Evolutionary conservation across 1,284 basidiomycete genomes (phyloP), one percentile per base, ranked within the genome.

Genomic region (Apiotrichum akiyoshidainum): DNA sequence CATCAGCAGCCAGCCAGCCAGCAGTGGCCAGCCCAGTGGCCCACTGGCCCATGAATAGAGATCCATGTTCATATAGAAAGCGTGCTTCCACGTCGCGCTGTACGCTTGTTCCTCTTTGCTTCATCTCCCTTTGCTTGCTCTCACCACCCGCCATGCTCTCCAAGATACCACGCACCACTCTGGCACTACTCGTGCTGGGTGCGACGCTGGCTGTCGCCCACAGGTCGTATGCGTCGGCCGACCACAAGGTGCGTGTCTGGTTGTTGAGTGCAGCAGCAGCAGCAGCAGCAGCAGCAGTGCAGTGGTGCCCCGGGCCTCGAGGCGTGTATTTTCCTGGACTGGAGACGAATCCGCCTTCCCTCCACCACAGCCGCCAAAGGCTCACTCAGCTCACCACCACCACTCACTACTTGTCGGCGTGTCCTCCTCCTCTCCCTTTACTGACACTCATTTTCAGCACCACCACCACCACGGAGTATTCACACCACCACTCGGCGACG

Each of bases 381-480:
- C n/a, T n/a, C n/a, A n/a, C n/a, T n/a, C 26, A 31, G 26, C 26
- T 31, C 26, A 31, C 26, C 26, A 41, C 14, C 13, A n/a, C n/a
- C 8, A n/a, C 40, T 17, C 40, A 17, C 40, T 14, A n/a, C n/a
- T n/a, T n/a, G n/a, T 17, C 16, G n/a, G 11, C 37, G 37, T 17
- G 40, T 17, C 16, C 37, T 2, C 16, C 4, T 39, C 2, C 40
- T 41, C 16, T n/a, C n/a, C n/a, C n/a, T n/a, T n/a, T n/a, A n/a
- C n/a, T n/a, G n/a, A n/a, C n/a, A 34, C 40, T 39, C 33, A 16
- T 34, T 12, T 17, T 35, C 33, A 39, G 35, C 21, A 39, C 26
- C 54, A 45, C 14, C 21, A 39, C 26, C 54, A 45, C 14, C 42
- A 52, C 50, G n/a, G 42, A 63, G 26, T n/a, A n/a, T n/a, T n/a